These are phyloP conservation scores for Verticillium nonalfalfae DNA, from an alignment of 2,329 filamentous ascomycete species.

Conservation along the genomic window DNA sequence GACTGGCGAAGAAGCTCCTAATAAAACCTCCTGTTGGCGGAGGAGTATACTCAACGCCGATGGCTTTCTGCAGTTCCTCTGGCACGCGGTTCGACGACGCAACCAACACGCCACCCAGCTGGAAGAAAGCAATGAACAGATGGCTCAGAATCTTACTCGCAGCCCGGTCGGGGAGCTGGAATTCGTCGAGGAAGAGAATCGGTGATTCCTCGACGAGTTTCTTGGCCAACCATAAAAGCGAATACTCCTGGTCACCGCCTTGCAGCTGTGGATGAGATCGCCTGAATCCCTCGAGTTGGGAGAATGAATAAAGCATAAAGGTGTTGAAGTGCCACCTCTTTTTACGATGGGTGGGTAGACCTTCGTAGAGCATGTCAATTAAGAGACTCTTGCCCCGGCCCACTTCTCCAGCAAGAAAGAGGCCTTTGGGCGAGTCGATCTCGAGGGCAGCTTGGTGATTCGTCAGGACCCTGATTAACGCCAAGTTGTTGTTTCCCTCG, in stretches of 20 bases:
- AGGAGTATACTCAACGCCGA: constrained; percentile 60
- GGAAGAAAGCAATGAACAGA: constrained; percentile 74
- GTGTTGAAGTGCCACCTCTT: constrained; percentile 78
- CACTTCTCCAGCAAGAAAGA: constrained; percentile 76
- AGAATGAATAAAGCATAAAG: constrained; percentile 75
- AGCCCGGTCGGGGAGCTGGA: constrained; percentile 73
- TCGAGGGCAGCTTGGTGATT: constrained; percentile 65
- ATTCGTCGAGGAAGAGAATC: constrained; percentile 76
- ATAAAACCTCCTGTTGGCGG: constrained; percentile 47
- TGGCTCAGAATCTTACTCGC: constrained; percentile 75
- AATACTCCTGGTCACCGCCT: constrained; percentile 48
- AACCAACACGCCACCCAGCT: constrained; percentile 72
- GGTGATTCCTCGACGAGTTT: constrained; percentile 70
- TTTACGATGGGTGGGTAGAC: constrained; percentile 67
- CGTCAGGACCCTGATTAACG: constrained; percentile 62
- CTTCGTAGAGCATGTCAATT: constrained; percentile 72
- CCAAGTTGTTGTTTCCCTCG: constrained; percentile 51
- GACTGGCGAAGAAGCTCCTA: constrained; percentile 32
- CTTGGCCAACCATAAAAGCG: constrained; percentile 66
- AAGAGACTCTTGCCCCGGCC: constrained; percentile 82
- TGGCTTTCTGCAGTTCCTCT: constrained; percentile 71
- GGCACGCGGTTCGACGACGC: constrained; percentile 81
- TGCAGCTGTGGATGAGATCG: constrained; percentile 30
- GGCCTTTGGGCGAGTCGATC: constrained; percentile 64
- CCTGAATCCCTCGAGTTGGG: constrained; percentile 58